Conservation (phyloP, 257 asterid species). For the Gynochthodes officinalis region DNA sequence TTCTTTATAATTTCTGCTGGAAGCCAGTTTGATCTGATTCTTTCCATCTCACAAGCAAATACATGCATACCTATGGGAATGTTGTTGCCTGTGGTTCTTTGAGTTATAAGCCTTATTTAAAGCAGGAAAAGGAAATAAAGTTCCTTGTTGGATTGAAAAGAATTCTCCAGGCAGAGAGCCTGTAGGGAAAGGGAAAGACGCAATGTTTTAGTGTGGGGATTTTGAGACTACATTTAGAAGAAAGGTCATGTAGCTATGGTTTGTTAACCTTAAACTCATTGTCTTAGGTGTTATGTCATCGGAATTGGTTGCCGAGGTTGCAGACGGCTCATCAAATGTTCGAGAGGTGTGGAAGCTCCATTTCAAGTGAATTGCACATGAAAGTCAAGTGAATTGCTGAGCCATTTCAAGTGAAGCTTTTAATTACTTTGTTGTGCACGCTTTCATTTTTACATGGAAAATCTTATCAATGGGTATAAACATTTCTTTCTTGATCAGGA, state of each 20-base stretch:
- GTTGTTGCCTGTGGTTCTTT: neutral
- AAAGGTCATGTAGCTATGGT: neutral
- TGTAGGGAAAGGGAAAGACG: neutral
- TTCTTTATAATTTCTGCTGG: neutral
- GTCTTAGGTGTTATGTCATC: constrained; percentile 53
- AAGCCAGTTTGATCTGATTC: neutral
- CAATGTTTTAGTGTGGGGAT: neutral
- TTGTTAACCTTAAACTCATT: constrained; percentile 10
- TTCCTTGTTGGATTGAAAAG: neutral
- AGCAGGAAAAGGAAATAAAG: no score
- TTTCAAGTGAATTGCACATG: constrained; percentile 55
- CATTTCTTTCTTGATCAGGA: neutral
- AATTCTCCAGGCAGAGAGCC: neutral
- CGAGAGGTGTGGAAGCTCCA: constrained; percentile 90
- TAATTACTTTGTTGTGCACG: neutral
- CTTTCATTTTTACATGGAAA: neutral
- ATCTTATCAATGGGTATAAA: no score
- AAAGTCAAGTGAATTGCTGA: no score
- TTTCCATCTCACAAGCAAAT: neutral
- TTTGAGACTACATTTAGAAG: neutral
- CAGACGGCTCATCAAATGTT: constrained; percentile 91
- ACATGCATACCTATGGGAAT: neutral
- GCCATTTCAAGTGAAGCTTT: constrained; percentile 41
- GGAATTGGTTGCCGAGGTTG: constrained; percentile 68
- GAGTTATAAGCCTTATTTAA: neutral